Conservation (phyloP, 192 early-diverging fungal species). For the Coemansia sp. region DNA sequence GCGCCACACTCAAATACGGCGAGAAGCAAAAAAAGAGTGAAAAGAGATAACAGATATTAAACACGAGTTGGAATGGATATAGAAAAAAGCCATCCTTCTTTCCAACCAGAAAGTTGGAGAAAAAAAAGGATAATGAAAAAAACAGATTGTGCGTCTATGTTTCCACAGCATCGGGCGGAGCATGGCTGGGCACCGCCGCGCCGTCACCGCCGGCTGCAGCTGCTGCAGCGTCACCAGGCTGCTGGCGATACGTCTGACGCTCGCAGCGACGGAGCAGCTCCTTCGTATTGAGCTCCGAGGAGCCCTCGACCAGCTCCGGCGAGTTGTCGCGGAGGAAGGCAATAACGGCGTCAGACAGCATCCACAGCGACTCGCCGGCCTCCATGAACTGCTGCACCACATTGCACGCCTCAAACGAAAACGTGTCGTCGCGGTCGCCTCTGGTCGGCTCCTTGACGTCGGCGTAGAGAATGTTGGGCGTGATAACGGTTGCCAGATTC, state of each 20-base stretch:
- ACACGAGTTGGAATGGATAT: not conserved
- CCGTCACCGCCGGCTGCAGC: not conserved
- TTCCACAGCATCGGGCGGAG: constrained; percentile 1
- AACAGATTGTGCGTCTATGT: not conserved
- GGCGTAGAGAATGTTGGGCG: constrained; percentile 90
- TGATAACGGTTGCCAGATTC: constrained; percentile 92
- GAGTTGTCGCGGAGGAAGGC: constrained; percentile 45
- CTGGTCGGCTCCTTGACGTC: constrained; percentile 79
- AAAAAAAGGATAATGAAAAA: not conserved
- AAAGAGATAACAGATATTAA: not conserved
- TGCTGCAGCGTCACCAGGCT: not conserved
- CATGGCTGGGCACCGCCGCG: not conserved
- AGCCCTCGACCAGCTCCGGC: constrained; percentile 43
- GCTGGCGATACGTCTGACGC: constrained; percentile 16
- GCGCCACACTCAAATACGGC: no score
- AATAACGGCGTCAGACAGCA: constrained; percentile 56
- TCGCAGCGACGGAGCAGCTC: constrained; percentile 52
- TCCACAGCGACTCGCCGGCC: constrained; percentile 66
- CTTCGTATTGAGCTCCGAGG: constrained; percentile 51
- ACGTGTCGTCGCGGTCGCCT: constrained; percentile 65
- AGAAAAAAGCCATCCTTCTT: not conserved
- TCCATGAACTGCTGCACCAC: constrained; percentile 69
- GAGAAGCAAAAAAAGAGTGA: not conserved
- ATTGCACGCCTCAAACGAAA: constrained; percentile 67
- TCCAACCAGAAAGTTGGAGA: not conserved